phyloP scores from a whole-genome alignment of 2,329 filamentous ascomycete species.

The Clarireedia monteithiana region DNA sequence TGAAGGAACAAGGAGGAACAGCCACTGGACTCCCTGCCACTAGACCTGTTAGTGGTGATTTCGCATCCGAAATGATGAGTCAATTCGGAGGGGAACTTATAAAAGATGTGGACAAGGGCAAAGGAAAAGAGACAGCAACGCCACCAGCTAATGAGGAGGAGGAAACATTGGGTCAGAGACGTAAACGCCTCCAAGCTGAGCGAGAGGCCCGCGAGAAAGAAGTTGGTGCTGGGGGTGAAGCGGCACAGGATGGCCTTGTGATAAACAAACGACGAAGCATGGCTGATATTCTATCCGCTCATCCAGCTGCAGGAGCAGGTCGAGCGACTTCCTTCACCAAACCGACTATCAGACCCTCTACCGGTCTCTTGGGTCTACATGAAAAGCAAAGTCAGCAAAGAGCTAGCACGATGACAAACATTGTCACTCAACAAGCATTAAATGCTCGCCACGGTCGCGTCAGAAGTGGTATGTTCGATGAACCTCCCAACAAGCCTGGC shows the following conservation, averaged over 20 bases:
- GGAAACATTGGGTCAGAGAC: conserved; percentile 72
- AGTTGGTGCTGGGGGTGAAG: conserved; percentile 31
- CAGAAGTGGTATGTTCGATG: conserved; percentile 19
- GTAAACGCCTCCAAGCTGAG: conserved; percentile 64
- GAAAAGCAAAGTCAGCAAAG: conserved; percentile 21
- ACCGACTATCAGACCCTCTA: conserved; percentile 13
- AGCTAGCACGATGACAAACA: conserved; percentile 23
- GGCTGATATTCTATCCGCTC: conserved; percentile 40
- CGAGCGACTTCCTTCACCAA: conserved; percentile 12
- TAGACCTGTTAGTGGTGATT: conserved; percentile 54
- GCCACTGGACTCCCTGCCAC: conserved; percentile 20
- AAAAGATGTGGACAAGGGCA: conserved; percentile 25
- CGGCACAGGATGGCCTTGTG: conserved; percentile 16
- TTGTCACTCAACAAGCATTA: conserved; percentile 13
- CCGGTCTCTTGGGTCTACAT: conserved; percentile 26
- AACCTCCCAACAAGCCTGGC: conserved; percentile 15
- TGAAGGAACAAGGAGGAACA: conserved; percentile 46
- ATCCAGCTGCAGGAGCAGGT: conserved; percentile 34
- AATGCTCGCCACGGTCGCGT: conserved; percentile 14
- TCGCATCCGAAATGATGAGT: conserved; percentile 61
- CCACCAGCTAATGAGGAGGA: conserved; percentile 47
- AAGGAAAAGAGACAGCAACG: conserved; percentile 27
- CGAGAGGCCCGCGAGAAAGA: conserved; percentile 54
- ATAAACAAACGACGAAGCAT: conserved; percentile 35
- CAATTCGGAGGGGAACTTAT: conserved; percentile 46